Conservation (phyloP, 495 filamentous ascomycete species). For the Cercophora samala region DNA sequence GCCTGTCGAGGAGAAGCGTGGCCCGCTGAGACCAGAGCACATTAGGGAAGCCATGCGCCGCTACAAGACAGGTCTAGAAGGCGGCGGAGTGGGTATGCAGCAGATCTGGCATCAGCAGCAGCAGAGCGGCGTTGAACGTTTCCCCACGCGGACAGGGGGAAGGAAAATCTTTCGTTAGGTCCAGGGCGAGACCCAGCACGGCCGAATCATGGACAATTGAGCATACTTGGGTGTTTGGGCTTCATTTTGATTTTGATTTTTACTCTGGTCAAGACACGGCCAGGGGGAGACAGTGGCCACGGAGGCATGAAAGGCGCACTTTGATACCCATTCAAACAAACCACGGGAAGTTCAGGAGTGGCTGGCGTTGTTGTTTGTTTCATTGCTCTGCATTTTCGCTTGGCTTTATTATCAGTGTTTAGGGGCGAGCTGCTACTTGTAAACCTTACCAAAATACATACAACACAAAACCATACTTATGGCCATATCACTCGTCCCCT, state of each 20-base stretch:
- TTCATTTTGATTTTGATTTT: not conserved
- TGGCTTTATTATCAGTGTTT: not conserved
- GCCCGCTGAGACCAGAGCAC: slow-evolving; percentile 77
- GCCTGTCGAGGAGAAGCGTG: slow-evolving; percentile 38
- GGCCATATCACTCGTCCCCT: not conserved
- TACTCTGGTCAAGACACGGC: not conserved
- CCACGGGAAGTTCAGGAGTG: not conserved
- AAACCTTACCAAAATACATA: not conserved
- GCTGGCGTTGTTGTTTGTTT: not conserved
- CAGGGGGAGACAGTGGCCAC: not conserved
- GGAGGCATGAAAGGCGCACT: not conserved
- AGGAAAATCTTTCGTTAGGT: slow-evolving; percentile 59
- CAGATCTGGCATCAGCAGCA: slow-evolving; percentile 61
- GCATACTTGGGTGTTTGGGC: not conserved
- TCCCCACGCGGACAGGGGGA: slow-evolving; percentile 59
- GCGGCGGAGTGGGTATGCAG: slow-evolving; percentile 68
- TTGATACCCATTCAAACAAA: not conserved
- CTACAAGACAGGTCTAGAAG: slow-evolving; percentile 65
- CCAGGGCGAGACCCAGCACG: not conserved
- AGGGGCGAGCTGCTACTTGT: not conserved
- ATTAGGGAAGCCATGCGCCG: slow-evolving; percentile 74
- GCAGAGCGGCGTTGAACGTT: slow-evolving; percentile 59
- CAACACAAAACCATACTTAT: not conserved
- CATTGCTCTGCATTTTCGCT: too few relatives aligned
- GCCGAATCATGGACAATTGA: not conserved